Evolutionary conservation across 106 monocot genomes (phyloP).

Genomic region (Allium fistulosum): DNA sequence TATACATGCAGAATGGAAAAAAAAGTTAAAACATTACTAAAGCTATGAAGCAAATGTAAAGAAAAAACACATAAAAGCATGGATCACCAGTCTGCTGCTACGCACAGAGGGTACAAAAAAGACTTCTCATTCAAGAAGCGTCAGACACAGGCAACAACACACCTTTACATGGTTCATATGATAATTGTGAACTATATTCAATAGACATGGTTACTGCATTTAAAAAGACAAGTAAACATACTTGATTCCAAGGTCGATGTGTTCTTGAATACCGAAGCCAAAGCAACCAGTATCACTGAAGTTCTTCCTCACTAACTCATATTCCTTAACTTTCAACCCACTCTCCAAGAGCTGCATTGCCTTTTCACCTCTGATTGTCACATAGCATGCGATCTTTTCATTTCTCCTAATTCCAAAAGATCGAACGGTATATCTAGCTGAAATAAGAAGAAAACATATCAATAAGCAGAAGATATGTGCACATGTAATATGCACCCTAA

Average conservation of each 20-base stretch:
- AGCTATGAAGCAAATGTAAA: neutral
- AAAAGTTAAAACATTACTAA: neutral
- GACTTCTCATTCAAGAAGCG: too few relatives aligned
- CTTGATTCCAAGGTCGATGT: conserved; percentile 84
- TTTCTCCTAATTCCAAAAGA: conserved; percentile 73
- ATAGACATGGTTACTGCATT: neutral
- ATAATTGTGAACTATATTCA: too few relatives aligned
- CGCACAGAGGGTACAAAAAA: too few relatives aligned
- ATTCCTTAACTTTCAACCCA: conserved; percentile 73
- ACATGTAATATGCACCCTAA: neutral
- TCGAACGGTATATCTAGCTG: conserved; percentile 64
- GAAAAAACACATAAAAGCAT: too few relatives aligned
- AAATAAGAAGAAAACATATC: neutral
- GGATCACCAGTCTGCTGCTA: too few relatives aligned
- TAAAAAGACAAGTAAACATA: conserved; percentile 8
- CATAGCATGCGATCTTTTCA: conserved; percentile 76
- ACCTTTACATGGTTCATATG: too few relatives aligned
- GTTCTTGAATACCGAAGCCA: conserved; percentile 84
- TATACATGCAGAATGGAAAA: neutral
- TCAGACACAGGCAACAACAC: too few relatives aligned
- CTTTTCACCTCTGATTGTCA: conserved; percentile 70
- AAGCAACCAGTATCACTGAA: conserved; percentile 80
- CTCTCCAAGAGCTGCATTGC: conserved; percentile 82
- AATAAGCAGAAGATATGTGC: neutral
- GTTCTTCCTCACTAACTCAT: conserved; percentile 62